Conservation (phyloP, 345 rosid species). For the Pelargonium nanum region DNA sequence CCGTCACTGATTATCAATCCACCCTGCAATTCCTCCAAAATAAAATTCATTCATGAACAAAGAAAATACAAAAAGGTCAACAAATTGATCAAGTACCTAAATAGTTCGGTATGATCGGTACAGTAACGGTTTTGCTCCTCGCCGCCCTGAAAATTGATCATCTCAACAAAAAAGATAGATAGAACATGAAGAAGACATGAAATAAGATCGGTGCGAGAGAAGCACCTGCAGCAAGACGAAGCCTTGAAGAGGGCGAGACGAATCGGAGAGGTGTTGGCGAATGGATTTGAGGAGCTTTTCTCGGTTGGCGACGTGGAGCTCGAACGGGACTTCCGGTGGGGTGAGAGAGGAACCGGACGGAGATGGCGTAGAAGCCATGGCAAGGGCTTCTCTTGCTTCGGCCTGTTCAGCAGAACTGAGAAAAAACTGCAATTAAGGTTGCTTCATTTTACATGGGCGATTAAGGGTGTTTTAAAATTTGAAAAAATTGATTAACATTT, state of each 20-base stretch:
- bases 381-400: slow-evolving; percentile 10
- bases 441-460: no score
- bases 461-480: no score
- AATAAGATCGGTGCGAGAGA: neutral
- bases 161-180: neutral
- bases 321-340: slow-evolving; percentile 57
- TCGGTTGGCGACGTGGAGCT: slow-evolving; percentile 62
- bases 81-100: slow-evolving; percentile 39
- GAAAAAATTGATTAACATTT: no score
- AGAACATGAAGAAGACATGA: neutral
- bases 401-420: no score
- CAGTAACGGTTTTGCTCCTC: slow-evolving; percentile 72
- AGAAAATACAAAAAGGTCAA: no score
- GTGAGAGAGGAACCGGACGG: slow-evolving; percentile 33
- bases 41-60: neutral
- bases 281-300: slow-evolving; percentile 52
- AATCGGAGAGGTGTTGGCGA: slow-evolving; percentile 34
- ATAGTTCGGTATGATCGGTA: slow-evolving; percentile 85
- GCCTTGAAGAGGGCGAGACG: slow-evolving; percentile 50
- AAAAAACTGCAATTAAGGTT: no score
- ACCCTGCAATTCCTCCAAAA: neutral
- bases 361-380: slow-evolving; percentile 32
- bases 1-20: neutral
- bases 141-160: slow-evolving; percentile 47
- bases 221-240: slow-evolving; percentile 69